Percentiles rank a stretch among this genome's conserved stretches.
Evolutionary conservation across 208 protist genomes (phyloP).

Genomic region (Wallacemonas sp.): DNA sequence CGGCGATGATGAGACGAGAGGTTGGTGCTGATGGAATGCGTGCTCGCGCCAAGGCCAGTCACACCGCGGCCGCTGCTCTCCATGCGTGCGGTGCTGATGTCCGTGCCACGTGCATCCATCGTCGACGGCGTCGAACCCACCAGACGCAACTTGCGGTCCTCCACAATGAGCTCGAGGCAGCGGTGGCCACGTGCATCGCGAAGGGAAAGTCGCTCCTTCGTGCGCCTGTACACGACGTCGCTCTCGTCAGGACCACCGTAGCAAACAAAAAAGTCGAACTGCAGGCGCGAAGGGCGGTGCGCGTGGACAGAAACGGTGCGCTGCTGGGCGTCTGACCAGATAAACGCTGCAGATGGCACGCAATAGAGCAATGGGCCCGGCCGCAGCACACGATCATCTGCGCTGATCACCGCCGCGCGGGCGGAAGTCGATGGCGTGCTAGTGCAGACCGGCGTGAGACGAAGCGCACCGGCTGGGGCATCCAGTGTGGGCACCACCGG

Average conservation of each 20-base stretch:
- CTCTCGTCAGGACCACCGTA: background rate
- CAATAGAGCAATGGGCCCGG: conserved; percentile 31
- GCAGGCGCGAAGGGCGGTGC: background rate
- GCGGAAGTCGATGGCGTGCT: background rate
- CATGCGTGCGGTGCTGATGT: background rate
- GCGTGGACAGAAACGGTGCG: background rate
- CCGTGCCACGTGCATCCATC: background rate
- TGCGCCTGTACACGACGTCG: background rate
- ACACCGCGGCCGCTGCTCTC: background rate
- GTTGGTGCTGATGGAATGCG: background rate
- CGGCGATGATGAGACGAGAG: background rate
- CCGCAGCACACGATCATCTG: conserved; percentile 22
- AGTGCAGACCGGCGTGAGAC: background rate
- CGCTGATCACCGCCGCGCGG: too few species aligned
- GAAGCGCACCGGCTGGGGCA: background rate
- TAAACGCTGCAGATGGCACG: conserved; percentile 12
- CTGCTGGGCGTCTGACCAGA: background rate
- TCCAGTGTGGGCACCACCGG: background rate
- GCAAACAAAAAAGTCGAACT: conserved; percentile 35
- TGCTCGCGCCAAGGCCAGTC: background rate
- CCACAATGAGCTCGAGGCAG: conserved; percentile 27
- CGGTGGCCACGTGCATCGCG: conserved; percentile 28
- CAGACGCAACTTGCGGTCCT: conserved; percentile 17
- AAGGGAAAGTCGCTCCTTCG: conserved; percentile 21
- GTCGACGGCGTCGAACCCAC: conserved; percentile 1